Conservation (phyloP, 345 rosid genomes). For the Moricandia moricandioides region DNA sequence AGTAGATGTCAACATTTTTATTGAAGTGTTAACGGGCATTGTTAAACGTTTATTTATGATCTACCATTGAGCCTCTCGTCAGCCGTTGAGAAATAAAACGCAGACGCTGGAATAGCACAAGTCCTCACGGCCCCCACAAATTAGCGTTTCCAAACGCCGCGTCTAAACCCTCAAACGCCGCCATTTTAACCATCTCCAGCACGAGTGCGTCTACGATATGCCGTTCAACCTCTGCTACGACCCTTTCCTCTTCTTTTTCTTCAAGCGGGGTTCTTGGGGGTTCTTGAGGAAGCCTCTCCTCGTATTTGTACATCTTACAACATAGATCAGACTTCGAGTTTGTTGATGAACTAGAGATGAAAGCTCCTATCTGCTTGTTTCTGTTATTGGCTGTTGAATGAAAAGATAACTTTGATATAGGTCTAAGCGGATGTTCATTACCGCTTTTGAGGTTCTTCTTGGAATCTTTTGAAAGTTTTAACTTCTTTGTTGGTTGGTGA, state of each 20-base stretch:
- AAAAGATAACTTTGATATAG: background rate
- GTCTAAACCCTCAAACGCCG: background rate
- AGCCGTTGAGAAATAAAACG: too few species aligned
- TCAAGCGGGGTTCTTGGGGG: background rate
- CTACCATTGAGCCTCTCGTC: too few species aligned
- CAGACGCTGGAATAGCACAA: too few species aligned
- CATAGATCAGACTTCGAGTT: background rate
- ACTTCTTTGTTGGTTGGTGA: background rate
- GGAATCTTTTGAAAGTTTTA: background rate
- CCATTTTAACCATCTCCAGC: background rate
- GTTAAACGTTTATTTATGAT: too few species aligned
- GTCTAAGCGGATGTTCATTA: background rate
- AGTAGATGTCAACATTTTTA: background rate
- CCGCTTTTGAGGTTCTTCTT: background rate
- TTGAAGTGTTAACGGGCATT: too few species aligned
- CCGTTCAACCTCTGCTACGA: constrained; percentile 26
- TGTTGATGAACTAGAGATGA: background rate
- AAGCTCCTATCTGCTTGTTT: background rate
- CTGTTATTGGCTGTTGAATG: background rate
- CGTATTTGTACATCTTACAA: background rate
- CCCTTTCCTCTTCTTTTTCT: constrained; percentile 18
- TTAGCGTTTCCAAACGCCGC: background rate
- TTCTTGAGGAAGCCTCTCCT: constrained; percentile 20
- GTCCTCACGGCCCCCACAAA: too few species aligned
- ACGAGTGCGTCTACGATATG: constrained; percentile 20